Base-by-base conservation (phyloP, 257 asterid genomes). In the Fraxinus excelsior region DNA sequence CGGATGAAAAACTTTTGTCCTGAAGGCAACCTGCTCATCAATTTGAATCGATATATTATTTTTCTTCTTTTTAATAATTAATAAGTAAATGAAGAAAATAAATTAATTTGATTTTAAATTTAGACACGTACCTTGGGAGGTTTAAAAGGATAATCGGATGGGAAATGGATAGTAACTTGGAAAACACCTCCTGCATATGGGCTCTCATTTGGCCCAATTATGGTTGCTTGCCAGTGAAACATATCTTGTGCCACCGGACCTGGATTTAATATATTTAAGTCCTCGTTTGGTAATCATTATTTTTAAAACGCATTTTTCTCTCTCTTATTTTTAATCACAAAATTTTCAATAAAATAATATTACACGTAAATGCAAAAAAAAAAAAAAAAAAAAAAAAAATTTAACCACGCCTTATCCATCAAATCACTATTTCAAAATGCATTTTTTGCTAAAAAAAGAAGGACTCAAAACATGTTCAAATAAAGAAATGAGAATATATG, bases 221-320 rank as follows among this genome's bases (percentile, higher is more conserved):
- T 91, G 71, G 98, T 91, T 78, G 98, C 98, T 87, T 93, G 97
- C 97, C 97, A 93, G 28, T 91, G 96, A 58, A 91, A 88, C 92
- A 93, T 90, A 80, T 91, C 97, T 81, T 90, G 90, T 74, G 86
- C 98, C 69, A 87, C 91, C 0, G 97, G 98, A 53, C 98, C 97
- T 93, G 84, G 76, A 71, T 34, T 23, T 64, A 11, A 31, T 34
- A 29, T 4, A 21, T 29, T 31, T 31, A 31, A 31, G 4, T 2
- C 32, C 3, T 28, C 2, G 31, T 28, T 28, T 28, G 31, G 31
- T 28, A 2, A 31, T 31, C 4, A 31, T 31, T 31, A 31, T 31
- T 31, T 31, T 31, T 31, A 2, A 31, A 31, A 31, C 2, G 2
- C 2, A 31, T 2, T 31, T 31, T 31, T 31, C 4, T 31, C 4